Conservation (phyloP, 257 asterid genomes). For the Pogostemon cablin region DNA sequence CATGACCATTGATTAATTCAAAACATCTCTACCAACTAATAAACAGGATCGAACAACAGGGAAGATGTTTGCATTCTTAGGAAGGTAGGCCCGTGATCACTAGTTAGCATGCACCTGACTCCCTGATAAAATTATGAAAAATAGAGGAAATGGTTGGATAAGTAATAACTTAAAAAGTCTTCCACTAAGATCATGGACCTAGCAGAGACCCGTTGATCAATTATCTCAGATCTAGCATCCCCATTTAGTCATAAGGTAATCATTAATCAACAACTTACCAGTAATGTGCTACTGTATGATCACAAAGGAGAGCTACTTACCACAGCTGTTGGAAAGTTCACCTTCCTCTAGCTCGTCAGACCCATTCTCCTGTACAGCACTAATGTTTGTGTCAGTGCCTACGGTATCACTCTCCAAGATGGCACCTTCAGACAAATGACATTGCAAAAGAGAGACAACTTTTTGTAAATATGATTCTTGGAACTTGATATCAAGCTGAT, state of each 20-base stretch:
- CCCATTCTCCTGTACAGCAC: slow-evolving; percentile 44
- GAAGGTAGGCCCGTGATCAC: slow-evolving; percentile 2
- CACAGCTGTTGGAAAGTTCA: slow-evolving; percentile 78
- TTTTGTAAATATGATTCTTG: slow-evolving; percentile 86
- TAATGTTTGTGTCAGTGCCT: slow-evolving; percentile 38
- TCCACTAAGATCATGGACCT: slow-evolving; percentile 3
- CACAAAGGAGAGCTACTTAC: slow-evolving; percentile 46
- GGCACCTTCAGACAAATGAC: slow-evolving; percentile 91
- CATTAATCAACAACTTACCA: slow-evolving; percentile 2
- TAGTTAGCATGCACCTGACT: background rate
- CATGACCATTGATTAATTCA: slow-evolving; percentile 2
- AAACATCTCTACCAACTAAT: slow-evolving; percentile 12
- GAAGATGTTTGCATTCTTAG: background rate
- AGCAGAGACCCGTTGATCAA: slow-evolving; percentile 25
- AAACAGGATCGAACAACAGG: slow-evolving; percentile 15
- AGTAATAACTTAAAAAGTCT: slow-evolving; percentile 4
- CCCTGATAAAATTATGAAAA: slow-evolving; percentile 6
- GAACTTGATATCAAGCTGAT: slow-evolving; percentile 96
- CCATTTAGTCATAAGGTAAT: slow-evolving; percentile 3
- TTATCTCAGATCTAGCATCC: background rate
- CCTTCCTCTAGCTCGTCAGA: slow-evolving; percentile 94
- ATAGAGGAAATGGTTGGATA: slow-evolving; percentile 13
- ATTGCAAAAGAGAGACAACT: slow-evolving; percentile 90
- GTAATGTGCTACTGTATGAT: slow-evolving; percentile 19
- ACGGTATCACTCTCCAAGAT: slow-evolving; percentile 55